Evolutionary conservation across 116 monocot genomes (phyloP).

Genomic region (Iris pallida): DNA sequence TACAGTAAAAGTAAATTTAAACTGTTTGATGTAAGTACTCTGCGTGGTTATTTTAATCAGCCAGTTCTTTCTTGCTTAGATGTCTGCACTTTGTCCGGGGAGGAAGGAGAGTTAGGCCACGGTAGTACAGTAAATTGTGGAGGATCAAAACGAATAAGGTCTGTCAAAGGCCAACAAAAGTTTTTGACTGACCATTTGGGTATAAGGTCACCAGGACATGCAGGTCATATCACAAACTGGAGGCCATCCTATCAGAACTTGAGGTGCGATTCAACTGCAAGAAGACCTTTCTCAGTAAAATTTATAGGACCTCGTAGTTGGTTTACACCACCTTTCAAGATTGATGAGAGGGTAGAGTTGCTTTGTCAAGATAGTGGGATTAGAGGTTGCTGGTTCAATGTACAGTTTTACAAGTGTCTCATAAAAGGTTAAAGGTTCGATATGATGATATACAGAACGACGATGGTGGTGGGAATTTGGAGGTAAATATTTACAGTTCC

Average conservation of each 20-base stretch:
- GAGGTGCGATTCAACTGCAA: conserved; percentile 19
- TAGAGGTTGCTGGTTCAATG: conserved; percentile 98
- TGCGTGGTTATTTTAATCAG: conserved; percentile 77
- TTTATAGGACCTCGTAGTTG: conserved; percentile 29
- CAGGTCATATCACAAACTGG: conserved; percentile 14
- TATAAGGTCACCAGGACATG: conserved; percentile 9
- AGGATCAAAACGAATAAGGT: conserved; percentile 33
- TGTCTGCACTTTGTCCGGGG: conserved; percentile 25
- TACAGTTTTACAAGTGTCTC: conserved; percentile 53
- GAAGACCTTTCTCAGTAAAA: conserved; percentile 38
- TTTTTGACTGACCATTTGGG: conserved; percentile 22
- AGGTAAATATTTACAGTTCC: conserved; percentile 38
- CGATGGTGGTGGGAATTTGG: conserved; percentile 69
- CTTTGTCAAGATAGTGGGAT: conserved; percentile 95
- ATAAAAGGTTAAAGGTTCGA: conserved; percentile 68
- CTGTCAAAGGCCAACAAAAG: conserved; percentile 27
- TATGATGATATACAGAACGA: conserved; percentile 81
- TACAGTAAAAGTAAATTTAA: conserved; percentile 84
- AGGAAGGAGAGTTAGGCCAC: conserved; percentile 20
- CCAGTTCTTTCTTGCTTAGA: conserved; percentile 47
- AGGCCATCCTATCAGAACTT: conserved; percentile 18
- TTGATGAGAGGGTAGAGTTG: conserved; percentile 63
- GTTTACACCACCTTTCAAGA: conserved; percentile 30
- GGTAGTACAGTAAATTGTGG: conserved; percentile 13
- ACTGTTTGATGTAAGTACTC: conserved; percentile 57